These are phyloP conservation scores for Apiospora sp. DNA, from an alignment of 2,329 filamentous ascomycete species.

Conservation along the genomic window DNA sequence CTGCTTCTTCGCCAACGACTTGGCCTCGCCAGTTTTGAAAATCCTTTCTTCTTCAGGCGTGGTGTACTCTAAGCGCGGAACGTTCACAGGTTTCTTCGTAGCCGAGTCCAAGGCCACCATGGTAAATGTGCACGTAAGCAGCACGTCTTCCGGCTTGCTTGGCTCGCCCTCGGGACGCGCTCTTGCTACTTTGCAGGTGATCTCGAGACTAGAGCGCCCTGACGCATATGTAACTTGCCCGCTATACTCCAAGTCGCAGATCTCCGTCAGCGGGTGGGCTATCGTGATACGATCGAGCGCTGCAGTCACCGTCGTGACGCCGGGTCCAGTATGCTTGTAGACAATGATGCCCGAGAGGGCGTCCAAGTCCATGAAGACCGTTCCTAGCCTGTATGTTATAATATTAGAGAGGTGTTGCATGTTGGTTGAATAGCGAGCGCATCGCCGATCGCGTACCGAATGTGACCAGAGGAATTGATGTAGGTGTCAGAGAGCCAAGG, in stretches of 20 bases:
- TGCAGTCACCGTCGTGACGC: conserved; percentile 59
- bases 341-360: conserved; percentile 79
- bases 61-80: conserved; percentile 63
- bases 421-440: conserved; percentile 45
- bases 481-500: conserved; percentile 82
- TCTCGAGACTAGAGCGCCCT: conserved; percentile 76
- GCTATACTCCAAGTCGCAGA: conserved; percentile 79
- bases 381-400: conserved; percentile 62
- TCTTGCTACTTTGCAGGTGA: conserved; percentile 77
- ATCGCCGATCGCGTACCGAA: conserved; percentile 57
- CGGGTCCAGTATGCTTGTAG: conserved; percentile 70
- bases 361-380: conserved; percentile 82
- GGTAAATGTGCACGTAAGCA: conserved; percentile 67
- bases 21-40: conserved; percentile 71
- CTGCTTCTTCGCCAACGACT: conserved; percentile 65
- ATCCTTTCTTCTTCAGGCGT: conserved; percentile 71
- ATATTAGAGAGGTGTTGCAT: neutral
- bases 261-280: conserved; percentile 75
- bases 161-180: conserved; percentile 66
- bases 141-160: conserved; percentile 52
- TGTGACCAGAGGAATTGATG: conserved; percentile 77
- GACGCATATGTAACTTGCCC: conserved; percentile 71
- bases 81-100: conserved; percentile 70
- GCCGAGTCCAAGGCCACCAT: conserved; percentile 77
- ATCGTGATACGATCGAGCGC: conserved; percentile 62